These are phyloP conservation scores for Entamoeba dispar DNA, from an alignment of 208 protist genomes.

Conservation along the genomic window DNA sequence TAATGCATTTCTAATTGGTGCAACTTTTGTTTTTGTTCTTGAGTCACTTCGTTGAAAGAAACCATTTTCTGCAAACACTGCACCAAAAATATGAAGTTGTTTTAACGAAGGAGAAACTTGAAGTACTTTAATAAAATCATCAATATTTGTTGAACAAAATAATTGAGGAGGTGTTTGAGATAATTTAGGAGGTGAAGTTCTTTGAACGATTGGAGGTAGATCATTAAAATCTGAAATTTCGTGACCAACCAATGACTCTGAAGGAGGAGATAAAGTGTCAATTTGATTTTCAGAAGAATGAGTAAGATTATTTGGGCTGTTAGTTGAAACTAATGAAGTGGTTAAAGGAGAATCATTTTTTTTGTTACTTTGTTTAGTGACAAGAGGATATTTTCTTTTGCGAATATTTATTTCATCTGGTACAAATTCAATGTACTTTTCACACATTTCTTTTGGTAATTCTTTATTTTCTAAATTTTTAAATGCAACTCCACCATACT, in stretches of 20 bases:
- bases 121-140: neutral
- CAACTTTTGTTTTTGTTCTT: neutral
- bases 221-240: neutral
- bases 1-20: neutral
- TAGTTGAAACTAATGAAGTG: too few relatives aligned
- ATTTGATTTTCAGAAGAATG: neutral
- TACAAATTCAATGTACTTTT: neutral
- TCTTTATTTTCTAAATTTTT: neutral
- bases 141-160: too few relatives aligned
- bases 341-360: neutral
- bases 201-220: neutral
- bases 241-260: neutral
- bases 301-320: neutral
- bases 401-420: neutral
- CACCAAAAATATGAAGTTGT: neutral
- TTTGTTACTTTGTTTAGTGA: neutral
- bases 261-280: neutral
- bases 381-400: neutral
- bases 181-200: neutral
- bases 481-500: neutral
- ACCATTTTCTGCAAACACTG: neutral
- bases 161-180: neutral
- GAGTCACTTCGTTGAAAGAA: neutral
- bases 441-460: neutral
- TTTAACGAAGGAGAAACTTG: neutral